A percentile compares a stretch with the other conserved stretches of the same genome.
Evolutionary conservation across 257 asterid species (phyloP).

Genomic region (Paraleonurus japonicus): DNA sequence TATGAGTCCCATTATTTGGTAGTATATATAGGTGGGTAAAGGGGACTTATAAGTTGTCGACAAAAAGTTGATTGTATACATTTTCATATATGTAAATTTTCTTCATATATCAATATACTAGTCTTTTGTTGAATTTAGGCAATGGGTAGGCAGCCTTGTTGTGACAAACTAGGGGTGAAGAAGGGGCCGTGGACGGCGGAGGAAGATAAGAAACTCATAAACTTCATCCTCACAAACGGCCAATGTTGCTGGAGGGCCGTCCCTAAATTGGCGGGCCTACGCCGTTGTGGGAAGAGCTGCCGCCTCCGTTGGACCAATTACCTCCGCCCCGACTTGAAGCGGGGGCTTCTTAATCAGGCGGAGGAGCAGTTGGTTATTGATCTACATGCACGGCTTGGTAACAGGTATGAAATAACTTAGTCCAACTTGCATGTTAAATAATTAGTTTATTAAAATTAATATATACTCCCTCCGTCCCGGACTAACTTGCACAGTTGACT

Average conservation of each 20-base stretch:
- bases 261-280: constrained; percentile 95
- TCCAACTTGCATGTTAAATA: no score
- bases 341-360: constrained; percentile 82
- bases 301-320: constrained; percentile 97
- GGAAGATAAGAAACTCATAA: constrained; percentile 87
- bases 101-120: no score
- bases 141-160: constrained; percentile 97
- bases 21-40: constrained; percentile 80
- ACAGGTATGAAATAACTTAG: no score
- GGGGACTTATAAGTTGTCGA: constrained; percentile 33
- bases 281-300: constrained; percentile 97
- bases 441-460: no score
- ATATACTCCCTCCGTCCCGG: no score
- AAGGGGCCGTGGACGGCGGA: constrained; percentile 99
- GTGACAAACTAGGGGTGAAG: constrained; percentile 95
- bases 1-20: constrained; percentile 32
- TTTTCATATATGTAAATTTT: no score
- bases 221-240: constrained; percentile 78
- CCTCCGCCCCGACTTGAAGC: constrained; percentile 94
- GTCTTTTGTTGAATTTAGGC: constrained; percentile 4
- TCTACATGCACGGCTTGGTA: constrained; percentile 90
- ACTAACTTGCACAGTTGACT: no score
- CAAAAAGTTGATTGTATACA: constrained; percentile 16
- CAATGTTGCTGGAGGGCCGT: constrained; percentile 99
- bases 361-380: constrained; percentile 93